phyloP scores from a whole-genome alignment of 139 green algal genomes.

The Chlorokybus atmophyticus region DNA sequence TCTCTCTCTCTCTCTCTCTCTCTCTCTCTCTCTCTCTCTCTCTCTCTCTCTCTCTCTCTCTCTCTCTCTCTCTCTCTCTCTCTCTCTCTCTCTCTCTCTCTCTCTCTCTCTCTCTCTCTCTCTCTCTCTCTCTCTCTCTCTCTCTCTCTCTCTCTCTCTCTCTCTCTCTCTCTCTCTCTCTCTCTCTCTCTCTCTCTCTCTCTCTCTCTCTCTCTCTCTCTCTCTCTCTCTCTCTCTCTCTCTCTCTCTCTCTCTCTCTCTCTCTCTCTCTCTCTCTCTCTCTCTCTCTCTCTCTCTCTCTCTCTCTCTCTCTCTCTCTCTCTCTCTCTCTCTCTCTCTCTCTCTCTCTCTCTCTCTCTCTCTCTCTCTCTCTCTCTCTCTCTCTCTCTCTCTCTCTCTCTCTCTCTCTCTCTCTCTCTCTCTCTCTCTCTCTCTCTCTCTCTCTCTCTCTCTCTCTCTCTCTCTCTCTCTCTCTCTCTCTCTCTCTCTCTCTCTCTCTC shows the following conservation, averaged over 20 bases:
- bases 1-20: too few species aligned
- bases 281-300: conserved; percentile 1
- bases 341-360: conserved; percentile 3
- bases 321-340: conserved; percentile 3
- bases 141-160: conserved; percentile 3
- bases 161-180: conserved; percentile 3
- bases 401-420: too few species aligned
- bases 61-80: too few species aligned
- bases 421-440: too few species aligned
- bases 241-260: not conserved
- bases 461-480: too few species aligned
- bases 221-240: conserved; percentile 1
- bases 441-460: too few species aligned
- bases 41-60: too few species aligned
- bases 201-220: conserved; percentile 1
- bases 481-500: conserved; percentile 2
- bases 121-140: conserved; percentile 3
- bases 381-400: too few species aligned
- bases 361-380: too few species aligned
- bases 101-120: conserved; percentile 1
- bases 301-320: not conserved
- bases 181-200: conserved; percentile 1
- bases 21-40: too few species aligned
- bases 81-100: too few species aligned
- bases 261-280: conserved; percentile 1